Conservation (phyloP, 352 stramenopile species). For the Globisporangium acanthophoron region DNA sequence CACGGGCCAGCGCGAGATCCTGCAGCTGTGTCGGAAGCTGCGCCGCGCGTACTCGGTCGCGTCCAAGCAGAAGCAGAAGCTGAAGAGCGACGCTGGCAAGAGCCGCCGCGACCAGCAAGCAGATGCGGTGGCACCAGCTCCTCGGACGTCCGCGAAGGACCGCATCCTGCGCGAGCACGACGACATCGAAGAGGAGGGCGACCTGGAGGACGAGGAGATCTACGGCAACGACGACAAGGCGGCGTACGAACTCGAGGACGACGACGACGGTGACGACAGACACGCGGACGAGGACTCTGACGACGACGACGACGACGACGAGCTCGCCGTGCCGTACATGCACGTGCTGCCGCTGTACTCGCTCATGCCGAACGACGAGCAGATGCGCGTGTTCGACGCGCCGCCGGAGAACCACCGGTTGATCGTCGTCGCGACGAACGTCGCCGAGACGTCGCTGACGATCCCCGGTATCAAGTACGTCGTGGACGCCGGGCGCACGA, state of each 20-base stretch:
- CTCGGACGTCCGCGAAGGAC: constrained; percentile 23
- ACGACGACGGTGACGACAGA: constrained; percentile 22
- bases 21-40: constrained; percentile 82
- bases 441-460: constrained; percentile 97
- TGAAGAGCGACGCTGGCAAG: constrained; percentile 9
- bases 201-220: constrained; percentile 59
- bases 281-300: constrained; percentile 77
- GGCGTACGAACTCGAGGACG: constrained; percentile 44
- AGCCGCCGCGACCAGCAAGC: constrained; percentile 3
- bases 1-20: constrained; percentile 95
- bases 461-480: constrained; percentile 96
- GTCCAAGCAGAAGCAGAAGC: constrained; percentile 32
- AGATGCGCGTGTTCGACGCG: constrained; percentile 88
- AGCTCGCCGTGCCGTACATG: constrained; percentile 66
- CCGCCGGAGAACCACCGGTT: constrained; percentile 88
- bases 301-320: constrained; percentile 72
- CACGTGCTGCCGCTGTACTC: constrained; percentile 96
- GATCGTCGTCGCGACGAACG: constrained; percentile 97
- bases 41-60: constrained; percentile 38
- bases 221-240: constrained; percentile 46
- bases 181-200: constrained; percentile 76
- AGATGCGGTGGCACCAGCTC: constrained; percentile 7
- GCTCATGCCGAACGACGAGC: constrained; percentile 94
- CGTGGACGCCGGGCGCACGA: constrained; percentile 95
- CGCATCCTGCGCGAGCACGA: constrained; percentile 70